phyloP scores from a whole-genome alignment of 306 rosid species.

The Sophora flavescens region DNA sequence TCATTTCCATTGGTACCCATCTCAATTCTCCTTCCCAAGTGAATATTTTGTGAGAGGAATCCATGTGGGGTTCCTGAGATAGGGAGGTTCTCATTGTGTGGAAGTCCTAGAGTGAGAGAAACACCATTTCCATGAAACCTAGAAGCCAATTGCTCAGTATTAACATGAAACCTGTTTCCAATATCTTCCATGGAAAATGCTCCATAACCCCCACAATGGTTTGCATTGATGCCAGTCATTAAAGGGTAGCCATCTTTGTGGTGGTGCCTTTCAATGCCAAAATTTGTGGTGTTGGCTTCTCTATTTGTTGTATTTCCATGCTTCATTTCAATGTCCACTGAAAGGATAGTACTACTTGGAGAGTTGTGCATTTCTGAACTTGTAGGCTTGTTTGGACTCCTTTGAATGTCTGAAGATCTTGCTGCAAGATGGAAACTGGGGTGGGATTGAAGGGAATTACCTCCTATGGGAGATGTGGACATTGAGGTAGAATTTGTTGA shows the following conservation, averaged over 20 bases:
- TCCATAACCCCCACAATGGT: constrained; percentile 51
- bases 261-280: constrained; percentile 43
- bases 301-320: constrained; percentile 31
- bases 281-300: constrained; percentile 30
- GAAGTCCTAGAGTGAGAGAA: constrained; percentile 87
- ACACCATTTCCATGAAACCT: constrained; percentile 76
- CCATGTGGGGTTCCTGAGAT: constrained; percentile 57
- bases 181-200: constrained; percentile 59
- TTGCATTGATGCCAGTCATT: neutral
- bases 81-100: constrained; percentile 65
- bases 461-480: constrained; percentile 41
- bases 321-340: constrained; percentile 55
- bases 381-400: constrained; percentile 56
- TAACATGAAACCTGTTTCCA: constrained; percentile 57
- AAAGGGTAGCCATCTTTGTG: constrained; percentile 29
- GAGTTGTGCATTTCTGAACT: constrained; percentile 50
- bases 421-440: constrained; percentile 49
- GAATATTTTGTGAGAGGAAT: constrained; percentile 56
- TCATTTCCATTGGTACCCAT: constrained; percentile 52
- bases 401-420: constrained; percentile 38
- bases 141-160: constrained; percentile 55
- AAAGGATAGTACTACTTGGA: constrained; percentile 46
- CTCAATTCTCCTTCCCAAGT: constrained; percentile 60
- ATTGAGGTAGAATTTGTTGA: constrained; percentile 48
- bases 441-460: constrained; percentile 36